Conservation (phyloP, 208 protist genomes). For the Wallacemonas sp. region DNA sequence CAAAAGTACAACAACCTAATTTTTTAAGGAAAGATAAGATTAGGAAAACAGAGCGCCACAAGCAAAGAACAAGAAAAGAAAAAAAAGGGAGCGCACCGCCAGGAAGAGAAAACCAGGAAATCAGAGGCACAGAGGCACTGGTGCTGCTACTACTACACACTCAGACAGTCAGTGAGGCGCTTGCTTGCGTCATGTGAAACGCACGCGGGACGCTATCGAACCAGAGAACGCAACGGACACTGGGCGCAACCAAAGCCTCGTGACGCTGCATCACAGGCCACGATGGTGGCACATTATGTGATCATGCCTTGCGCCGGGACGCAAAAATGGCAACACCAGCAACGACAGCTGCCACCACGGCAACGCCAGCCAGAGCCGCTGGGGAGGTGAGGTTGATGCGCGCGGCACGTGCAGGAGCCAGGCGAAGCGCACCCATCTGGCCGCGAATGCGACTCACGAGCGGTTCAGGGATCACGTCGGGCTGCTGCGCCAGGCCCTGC, state of each 20-base stretch:
- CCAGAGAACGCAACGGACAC: no score
- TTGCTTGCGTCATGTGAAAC: no score
- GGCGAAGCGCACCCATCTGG: constrained; percentile 23
- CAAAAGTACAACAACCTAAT: constrained; percentile 1
- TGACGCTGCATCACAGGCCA: no score
- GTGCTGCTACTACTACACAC: no score
- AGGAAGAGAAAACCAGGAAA: no score
- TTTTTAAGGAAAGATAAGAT: neutral
- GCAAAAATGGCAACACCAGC: neutral
- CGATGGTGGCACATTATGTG: no score
- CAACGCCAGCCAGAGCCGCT: neutral
- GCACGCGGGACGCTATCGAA: no score
- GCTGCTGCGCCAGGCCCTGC: constrained; percentile 46
- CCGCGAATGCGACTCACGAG: constrained; percentile 66
- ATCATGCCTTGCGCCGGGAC: neutral
- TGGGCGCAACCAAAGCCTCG: no score
- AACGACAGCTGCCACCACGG: neutral
- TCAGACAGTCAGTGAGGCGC: no score
- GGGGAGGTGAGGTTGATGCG: constrained; percentile 7
- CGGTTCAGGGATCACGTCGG: constrained; percentile 50
- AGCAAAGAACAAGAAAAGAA: neutral
- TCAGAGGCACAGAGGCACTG: no score
- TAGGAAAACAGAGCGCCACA: neutral
- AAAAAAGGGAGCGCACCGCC: no score
- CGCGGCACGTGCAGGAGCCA: neutral